Evolutionary conservation across 2,329 filamentous ascomycete genomes (phyloP).

Genomic region (Rosellinia necatrix): DNA sequence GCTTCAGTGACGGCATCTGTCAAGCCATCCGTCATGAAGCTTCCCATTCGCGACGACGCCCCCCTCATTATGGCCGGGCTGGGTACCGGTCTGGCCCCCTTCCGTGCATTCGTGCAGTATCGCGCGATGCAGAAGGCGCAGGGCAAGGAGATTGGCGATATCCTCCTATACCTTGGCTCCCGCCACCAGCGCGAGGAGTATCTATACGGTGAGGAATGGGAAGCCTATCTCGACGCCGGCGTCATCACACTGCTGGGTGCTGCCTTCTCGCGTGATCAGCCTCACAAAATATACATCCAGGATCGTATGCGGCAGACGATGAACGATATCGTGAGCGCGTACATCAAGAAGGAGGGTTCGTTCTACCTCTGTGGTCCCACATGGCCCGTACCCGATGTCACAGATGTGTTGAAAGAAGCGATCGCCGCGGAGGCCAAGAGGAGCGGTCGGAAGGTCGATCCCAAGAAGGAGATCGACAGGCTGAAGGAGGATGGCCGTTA

Average conservation of each 20-base stretch:
- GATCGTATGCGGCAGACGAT: conserved; percentile 94
- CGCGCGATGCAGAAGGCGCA: conserved; percentile 97
- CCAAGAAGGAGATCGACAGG: conserved; percentile 90
- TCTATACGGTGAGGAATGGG: conserved; percentile 98
- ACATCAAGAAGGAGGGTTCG: conserved; percentile 83
- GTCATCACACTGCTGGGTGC: conserved; percentile 92
- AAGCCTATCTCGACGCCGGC: conserved; percentile 93
- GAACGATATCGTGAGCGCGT: conserved; percentile 79
- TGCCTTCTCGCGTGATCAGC: conserved; percentile 95
- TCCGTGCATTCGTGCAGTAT: conserved; percentile 98
- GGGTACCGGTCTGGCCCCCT: conserved; percentile 97
- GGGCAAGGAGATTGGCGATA: conserved; percentile 90
- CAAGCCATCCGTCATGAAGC: conserved; percentile 98
- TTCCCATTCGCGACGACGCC: conserved; percentile 83
- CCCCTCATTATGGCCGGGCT: conserved; percentile 99
- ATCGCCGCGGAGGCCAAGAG: conserved; percentile 75
- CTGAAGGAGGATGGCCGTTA: conserved; percentile 95
- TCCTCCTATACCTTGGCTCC: conserved; percentile 94
- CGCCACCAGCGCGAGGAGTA: conserved; percentile 98
- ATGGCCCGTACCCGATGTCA: conserved; percentile 98
- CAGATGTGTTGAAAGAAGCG: conserved; percentile 89
- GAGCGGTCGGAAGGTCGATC: conserved; percentile 79
- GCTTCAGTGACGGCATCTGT: conserved; percentile 86
- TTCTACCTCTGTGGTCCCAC: conserved; percentile 99
- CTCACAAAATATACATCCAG: conserved; percentile 99